Evolutionary conservation across 148 eudicot genomes (phyloP).

Genomic region (Euryodendron excelsum): DNA sequence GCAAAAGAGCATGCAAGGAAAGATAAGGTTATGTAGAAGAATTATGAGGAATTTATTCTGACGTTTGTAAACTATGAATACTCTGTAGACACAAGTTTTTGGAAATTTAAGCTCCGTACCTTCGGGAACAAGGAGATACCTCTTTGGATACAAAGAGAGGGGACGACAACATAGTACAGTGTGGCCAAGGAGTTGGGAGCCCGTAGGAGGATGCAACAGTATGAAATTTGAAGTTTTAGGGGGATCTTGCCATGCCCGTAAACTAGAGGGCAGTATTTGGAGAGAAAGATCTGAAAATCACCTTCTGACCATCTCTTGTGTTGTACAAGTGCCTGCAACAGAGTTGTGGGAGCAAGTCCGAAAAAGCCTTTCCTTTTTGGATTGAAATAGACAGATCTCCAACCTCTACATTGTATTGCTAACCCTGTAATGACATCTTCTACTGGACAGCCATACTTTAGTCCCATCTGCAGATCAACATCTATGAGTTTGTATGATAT

Average conservation of each 20-base stretch:
- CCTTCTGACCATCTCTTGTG: constrained; percentile 20
- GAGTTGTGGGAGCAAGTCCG: constrained; percentile 15
- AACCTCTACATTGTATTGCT: neutral
- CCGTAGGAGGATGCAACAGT: constrained; percentile 18
- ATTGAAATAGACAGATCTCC: constrained; percentile 7
- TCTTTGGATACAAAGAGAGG: constrained; percentile 14
- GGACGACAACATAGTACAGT: constrained; percentile 20
- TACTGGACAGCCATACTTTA: constrained; percentile 17
- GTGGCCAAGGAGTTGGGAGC: constrained; percentile 24
- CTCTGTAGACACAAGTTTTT: neutral
- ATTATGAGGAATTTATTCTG: neutral
- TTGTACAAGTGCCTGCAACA: constrained; percentile 6
- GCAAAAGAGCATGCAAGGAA: neutral
- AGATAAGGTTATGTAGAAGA: neutral
- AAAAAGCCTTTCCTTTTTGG: constrained; percentile 5
- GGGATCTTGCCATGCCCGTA: constrained; percentile 23
- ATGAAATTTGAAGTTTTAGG: constrained; percentile 17
- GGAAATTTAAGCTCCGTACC: constrained; percentile 16
- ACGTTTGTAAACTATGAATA: neutral
- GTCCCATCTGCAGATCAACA: constrained; percentile 14
- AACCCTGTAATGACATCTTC: constrained; percentile 14
- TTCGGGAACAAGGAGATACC: constrained; percentile 25
- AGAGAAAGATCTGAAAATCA: constrained; percentile 22
- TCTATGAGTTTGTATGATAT: neutral
- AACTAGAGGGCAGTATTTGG: constrained; percentile 20